These are phyloP conservation scores for Zoysia japonica DNA, from an alignment of 176 grass and related monocot genomes.

Conservation along the genomic window DNA sequence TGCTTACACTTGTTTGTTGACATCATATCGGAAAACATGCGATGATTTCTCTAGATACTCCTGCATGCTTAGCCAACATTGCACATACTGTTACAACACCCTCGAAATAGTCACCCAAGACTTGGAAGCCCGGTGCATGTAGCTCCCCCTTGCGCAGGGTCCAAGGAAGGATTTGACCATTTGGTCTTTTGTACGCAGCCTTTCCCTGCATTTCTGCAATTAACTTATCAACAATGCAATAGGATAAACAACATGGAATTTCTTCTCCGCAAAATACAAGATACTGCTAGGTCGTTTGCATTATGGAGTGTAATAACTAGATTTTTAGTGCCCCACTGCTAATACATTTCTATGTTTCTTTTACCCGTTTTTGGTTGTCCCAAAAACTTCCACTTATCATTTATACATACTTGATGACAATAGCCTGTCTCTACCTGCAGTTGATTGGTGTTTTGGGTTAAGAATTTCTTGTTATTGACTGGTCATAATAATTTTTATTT, in stretches of 20 bases:
- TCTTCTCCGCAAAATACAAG: constrained; percentile 6
- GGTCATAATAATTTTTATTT: background rate
- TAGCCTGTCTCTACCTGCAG: background rate
- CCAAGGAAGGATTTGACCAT: no score
- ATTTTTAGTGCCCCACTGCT: background rate
- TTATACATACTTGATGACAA: background rate
- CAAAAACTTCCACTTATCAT: background rate
- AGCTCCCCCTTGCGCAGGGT: no score
- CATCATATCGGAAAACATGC: background rate
- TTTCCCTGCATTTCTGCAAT: background rate
- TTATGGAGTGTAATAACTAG: constrained; percentile 8
- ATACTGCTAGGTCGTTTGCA: background rate
- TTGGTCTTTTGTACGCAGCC: no score
- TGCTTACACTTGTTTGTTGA: background rate
- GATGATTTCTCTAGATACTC: background rate
- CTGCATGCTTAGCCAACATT: background rate
- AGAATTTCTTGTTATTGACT: background rate
- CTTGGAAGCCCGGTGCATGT: background rate
- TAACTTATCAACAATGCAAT: constrained; percentile 1
- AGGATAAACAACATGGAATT: background rate
- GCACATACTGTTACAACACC: background rate
- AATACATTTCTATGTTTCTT: background rate
- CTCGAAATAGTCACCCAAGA: background rate
- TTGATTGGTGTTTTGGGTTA: background rate
- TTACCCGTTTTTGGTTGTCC: background rate